A percentile compares a stretch with the other conserved stretches of the same genome.
phyloP scores from a whole-genome alignment of 768 basidiomycete genomes.

The Rhodotorula diobovata region DNA sequence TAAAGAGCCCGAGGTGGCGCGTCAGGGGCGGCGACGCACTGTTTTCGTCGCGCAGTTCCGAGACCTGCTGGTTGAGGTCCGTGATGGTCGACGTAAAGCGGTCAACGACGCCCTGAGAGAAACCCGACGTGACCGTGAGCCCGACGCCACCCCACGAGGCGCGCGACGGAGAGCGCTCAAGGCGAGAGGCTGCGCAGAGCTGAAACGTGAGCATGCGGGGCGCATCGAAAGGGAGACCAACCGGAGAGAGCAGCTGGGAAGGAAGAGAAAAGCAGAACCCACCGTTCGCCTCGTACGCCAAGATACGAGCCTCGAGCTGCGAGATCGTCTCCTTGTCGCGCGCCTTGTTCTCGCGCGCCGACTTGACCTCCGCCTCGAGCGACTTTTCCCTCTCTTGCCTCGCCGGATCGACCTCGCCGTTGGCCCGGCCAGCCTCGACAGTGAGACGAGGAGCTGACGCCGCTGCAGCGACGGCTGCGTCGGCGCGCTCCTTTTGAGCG shows the following conservation, averaged over 20 bases:
- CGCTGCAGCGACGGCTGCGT: neutral
- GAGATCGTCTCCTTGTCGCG: slow-evolving; percentile 6
- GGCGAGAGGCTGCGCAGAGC: neutral
- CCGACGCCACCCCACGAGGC: neutral
- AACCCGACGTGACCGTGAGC: neutral
- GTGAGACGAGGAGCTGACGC: no score
- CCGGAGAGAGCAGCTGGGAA: no score
- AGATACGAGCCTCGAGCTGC: slow-evolving; percentile 4
- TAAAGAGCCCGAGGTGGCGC: no score
- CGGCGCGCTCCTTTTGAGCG: neutral
- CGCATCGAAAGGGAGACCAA: no score
- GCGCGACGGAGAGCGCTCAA: neutral
- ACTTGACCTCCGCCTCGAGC: neutral
- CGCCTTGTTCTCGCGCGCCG: neutral
- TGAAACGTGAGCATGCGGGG: no score
- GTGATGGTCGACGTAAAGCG: neutral
- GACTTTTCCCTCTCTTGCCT: neutral
- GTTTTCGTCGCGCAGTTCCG: slow-evolving; percentile 9
- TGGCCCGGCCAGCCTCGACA: neutral
- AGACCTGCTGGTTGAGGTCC: slow-evolving; percentile 8
- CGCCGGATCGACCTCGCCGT: no score
- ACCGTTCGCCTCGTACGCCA: slow-evolving; percentile 11
- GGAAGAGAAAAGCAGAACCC: neutral
- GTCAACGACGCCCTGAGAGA: neutral
- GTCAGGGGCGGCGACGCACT: slow-evolving; percentile 1